Evolutionary conservation across 176 grass and related monocot species (phyloP), one percentile per base, ranked within the genome.

Genomic region (Neostapfia colusana): DNA sequence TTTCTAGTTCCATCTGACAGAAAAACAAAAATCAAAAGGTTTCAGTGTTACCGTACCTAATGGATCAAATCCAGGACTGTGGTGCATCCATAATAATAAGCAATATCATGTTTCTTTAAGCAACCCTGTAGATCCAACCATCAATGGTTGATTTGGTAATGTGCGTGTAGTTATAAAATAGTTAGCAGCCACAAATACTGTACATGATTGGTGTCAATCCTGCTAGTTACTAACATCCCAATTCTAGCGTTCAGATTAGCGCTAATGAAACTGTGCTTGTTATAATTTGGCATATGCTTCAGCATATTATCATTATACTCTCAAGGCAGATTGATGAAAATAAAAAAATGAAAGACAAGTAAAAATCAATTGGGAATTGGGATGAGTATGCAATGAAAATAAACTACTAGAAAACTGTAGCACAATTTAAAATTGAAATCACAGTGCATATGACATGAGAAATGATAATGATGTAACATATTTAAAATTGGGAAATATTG

Each of bases 1-100:
- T 56, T 65, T 77, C 50, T 81, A 76, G 67, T 64, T 58, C 44
- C 65, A 56, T 85, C 89, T 67, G 79, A 86, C 41, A 84, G 25
- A 73, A 10, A 77, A 49, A 70, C 12, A 31, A 84, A 23, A 31
- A 31, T 31, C 1, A 31, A 31, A 31, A 31, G 10, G 55, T 58
- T 59, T 81, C 76, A 76, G 23, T 65, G 42, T 42, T 69, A 69
- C 17, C 1, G 1, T 51, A 51, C 48, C 55, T 69, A 75, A 28
- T 18, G 40, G 8, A 67, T 14, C 11, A 10, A 51, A 54, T 75
- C 53, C 65, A 54, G n/a, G 9, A 15, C 31, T 10, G 17, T 31
- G 31, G 31, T 18, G 39, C 23, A 72, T 66, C 58, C n/a, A 63
- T 68, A 73, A 66, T 28, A 59, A 59, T 44, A 82, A 77, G 31